These are phyloP conservation scores for Talaromyces proteolyticus DNA, from an alignment of 495 filamentous ascomycete genomes.

Conservation along the genomic window DNA sequence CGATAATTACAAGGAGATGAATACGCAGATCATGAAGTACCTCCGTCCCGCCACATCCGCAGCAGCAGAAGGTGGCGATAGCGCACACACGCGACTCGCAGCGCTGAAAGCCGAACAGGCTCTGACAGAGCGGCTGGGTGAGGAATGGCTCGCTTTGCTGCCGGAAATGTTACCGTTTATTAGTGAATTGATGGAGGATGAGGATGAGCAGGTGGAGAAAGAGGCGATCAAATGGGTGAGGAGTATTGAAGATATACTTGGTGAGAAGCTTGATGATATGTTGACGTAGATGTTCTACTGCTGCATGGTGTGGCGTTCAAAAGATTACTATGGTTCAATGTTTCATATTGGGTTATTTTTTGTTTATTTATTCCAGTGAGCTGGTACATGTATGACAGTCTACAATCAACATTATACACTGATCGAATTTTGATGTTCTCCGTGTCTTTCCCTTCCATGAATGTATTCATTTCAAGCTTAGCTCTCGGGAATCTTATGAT, in stretches of 20 bases:
- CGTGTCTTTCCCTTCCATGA: too few relatives aligned
- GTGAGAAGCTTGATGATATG: conserved; percentile 86
- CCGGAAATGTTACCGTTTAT: conserved; percentile 95
- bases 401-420: too few relatives aligned
- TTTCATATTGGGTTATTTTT: too few relatives aligned
- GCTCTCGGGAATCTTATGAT: conserved; percentile 1
- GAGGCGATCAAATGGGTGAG: conserved; percentile 84
- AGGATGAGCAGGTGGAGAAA: conserved; percentile 83
- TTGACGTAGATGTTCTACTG: too few relatives aligned
- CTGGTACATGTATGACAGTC: too few relatives aligned
- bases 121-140: conserved; percentile 71
- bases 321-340: too few relatives aligned
- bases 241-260: conserved; percentile 78
- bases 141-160: conserved; percentile 86
- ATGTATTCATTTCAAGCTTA: not conserved
- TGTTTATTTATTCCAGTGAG: too few relatives aligned
- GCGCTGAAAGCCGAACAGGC: conserved; percentile 73
- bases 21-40: conserved; percentile 64
- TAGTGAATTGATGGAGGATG: conserved; percentile 91
- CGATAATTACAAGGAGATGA: conserved; percentile 86
- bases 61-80: conserved; percentile 43
- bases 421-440: too few relatives aligned
- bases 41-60: conserved; percentile 62
- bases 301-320: too few relatives aligned
- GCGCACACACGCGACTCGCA: conserved; percentile 55